Base-by-base conservation (phyloP, 768 basidiomycete genomes). In the Trametes elegans region DNA sequence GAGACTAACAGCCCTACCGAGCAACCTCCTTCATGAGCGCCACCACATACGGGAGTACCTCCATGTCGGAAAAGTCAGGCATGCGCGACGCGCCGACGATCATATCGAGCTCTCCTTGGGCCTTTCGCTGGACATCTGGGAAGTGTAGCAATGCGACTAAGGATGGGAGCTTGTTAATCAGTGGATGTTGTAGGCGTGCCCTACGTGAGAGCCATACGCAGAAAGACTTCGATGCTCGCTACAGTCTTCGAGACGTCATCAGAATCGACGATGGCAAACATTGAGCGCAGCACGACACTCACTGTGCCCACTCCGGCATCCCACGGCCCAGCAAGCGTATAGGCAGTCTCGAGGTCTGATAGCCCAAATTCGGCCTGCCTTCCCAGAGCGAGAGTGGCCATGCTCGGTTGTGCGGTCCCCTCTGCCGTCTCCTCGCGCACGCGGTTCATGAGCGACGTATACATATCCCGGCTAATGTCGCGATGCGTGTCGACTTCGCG, bases 141-240 rank as follows among this genome's bases (percentile, higher is more conserved):
- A 60, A 52, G 16, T 68, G 63, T 3, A 66, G 55, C 68, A 69
- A 70, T 0, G 68, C 70, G 4, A 71, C 61, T 59, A 68, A 53
- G 47, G 68, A 66, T 3, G n/a, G 2, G 19, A 26, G 34, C 41
- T 13, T 26, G 28, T 26, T 7, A 1, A 43, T 14, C 32, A 18
- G 9, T 2, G 11, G 7, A 24, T 21, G 24, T 1, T 10, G 11
- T 19, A 44, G 2, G n/a, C n/a, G n/a, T n/a, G n/a, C n/a, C n/a
- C n/a, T 14, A 32, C 2, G 26, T 18, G 49, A 7, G 3, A 29
- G n/a, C 10, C 54, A 10, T 32, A 55, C 54, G 34, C 2, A 55
- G 34, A 32, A 55, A 49, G 6, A 49, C 32, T 18, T 55, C 53
- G 24, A 55, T 55, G 29, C 19, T 32, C 3, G n/a, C 35, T 0